A percentile compares a stretch with the other conserved stretches of the same genome.
These are phyloP conservation scores for Russula emetica DNA, from an alignment of 768 basidiomycete species.

Conservation along the genomic window DNA sequence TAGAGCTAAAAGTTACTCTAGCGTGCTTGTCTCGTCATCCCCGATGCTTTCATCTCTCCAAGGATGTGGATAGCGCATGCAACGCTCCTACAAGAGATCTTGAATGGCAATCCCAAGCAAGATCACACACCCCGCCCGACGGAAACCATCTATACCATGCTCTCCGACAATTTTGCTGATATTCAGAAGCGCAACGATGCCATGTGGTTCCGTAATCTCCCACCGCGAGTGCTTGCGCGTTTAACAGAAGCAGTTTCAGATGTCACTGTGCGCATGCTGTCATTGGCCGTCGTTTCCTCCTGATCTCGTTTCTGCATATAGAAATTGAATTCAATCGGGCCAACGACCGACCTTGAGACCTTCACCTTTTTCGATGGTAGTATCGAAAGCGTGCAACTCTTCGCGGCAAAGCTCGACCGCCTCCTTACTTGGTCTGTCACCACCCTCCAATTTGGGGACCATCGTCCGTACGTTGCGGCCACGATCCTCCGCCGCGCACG, in stretches of 20 bases:
- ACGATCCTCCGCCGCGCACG: constrained; percentile 64
- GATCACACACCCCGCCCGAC: constrained; percentile 26
- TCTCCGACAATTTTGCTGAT: constrained; percentile 61
- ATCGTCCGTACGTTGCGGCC: constrained; percentile 69
- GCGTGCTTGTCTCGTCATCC: constrained; percentile 65
- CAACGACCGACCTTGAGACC: constrained; percentile 53
- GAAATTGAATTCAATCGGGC: constrained; percentile 75
- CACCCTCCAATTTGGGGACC: constrained; percentile 75
- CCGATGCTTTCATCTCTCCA: constrained; percentile 73
- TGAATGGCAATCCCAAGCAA: constrained; percentile 42
- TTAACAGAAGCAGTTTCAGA: constrained; percentile 59
- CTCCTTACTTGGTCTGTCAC: constrained; percentile 80
- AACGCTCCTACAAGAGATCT: constrained; percentile 42
- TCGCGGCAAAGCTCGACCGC: constrained; percentile 66
- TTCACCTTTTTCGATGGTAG: constrained; percentile 56
- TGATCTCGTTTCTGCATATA: constrained; percentile 31
- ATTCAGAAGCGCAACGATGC: constrained; percentile 76
- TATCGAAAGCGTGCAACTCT: constrained; percentile 34
- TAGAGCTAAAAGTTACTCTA: constrained; percentile 31
- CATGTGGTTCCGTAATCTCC: constrained; percentile 66
- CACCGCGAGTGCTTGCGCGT: constrained; percentile 54
- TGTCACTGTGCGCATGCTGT: constrained; percentile 39
- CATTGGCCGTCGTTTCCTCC: background rate
- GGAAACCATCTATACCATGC: constrained; percentile 40
- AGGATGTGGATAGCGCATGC: constrained; percentile 59